phyloP scores from a whole-genome alignment of 1,284 basidiomycete genomes.

The Ustilago lituana region DNA sequence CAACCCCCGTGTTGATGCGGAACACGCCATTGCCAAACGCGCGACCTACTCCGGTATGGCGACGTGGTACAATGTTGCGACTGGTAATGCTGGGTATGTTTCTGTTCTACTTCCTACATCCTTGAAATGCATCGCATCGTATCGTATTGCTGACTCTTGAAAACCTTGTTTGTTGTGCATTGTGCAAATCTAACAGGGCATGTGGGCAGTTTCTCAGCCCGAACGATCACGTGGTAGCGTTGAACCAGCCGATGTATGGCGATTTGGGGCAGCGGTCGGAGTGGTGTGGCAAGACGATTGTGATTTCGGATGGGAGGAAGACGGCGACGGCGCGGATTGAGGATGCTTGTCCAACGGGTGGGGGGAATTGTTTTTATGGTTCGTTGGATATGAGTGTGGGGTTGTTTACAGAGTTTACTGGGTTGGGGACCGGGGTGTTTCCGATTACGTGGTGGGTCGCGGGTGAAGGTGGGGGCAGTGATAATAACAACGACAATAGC shows the following conservation, averaged over 20 bases:
- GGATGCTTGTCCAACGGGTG: constrained; percentile 61
- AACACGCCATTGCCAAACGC: constrained; percentile 40
- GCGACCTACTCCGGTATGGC: constrained; percentile 51
- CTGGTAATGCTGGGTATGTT: constrained; percentile 56
- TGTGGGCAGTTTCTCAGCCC: constrained; percentile 51
- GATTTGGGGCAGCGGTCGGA: constrained; percentile 39
- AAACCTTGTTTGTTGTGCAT: too few relatives aligned
- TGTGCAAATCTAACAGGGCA: constrained; percentile 26
- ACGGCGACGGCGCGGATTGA: constrained; percentile 48
- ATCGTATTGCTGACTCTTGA: too few relatives aligned
- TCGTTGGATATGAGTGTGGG: constrained; percentile 61
- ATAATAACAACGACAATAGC: constrained; percentile 6
- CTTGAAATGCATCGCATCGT: too few relatives aligned
- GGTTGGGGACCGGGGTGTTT: constrained; percentile 52
- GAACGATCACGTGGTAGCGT: constrained; percentile 55
- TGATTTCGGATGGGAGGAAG: constrained; percentile 54
- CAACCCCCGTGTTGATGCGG: constrained; percentile 20
- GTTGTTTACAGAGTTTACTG: constrained; percentile 56
- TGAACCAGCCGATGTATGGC: constrained; percentile 62
- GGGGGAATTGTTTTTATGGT: constrained; percentile 55
- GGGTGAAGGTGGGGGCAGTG: constrained; percentile 27
- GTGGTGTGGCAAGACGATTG: constrained; percentile 58
- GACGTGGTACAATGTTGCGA: constrained; percentile 61
- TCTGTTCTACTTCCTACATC: too few relatives aligned
- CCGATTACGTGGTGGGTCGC: constrained; percentile 60